Base-by-base conservation (phyloP, 768 basidiomycete species). In the Clathrus columnatus region DNA sequence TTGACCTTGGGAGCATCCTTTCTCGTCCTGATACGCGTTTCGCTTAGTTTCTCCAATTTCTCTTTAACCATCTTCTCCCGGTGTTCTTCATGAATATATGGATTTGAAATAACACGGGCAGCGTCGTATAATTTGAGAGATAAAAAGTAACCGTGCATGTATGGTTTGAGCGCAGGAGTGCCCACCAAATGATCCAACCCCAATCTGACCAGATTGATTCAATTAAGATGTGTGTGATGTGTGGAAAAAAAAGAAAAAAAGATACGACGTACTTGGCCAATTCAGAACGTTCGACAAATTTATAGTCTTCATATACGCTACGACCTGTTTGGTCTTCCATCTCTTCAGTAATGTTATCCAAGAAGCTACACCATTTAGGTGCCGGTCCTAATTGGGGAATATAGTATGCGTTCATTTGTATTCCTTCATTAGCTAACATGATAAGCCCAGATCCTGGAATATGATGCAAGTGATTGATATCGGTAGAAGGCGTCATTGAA, bases 131-230 rank as follows among this genome's bases (percentile, higher is more conserved):
- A 81, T 64, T 92, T 91, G 70, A 98, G 83, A 4, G 93, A 90
- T 59, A 97, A 70, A 74, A 99, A 98, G 81, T 94, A 98, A 43
- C 96, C 96, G 69, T 99, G 96, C 95, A 99, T 97, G 72, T 98
- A 99, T 4, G 96, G 96, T 69, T 95, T 95, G 76, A 98, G 88
- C 17, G 88, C 83, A 20, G 92, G 84, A 5, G 94, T 95, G 50
- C 96, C 96, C 60, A 96, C 73, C 62, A 99, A 89, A 67, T 95
- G 91, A 61, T 93, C 88, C 67, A 99, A 71, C n/a, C 93, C 90
- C 59, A 99, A 83, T 30, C 92, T 95, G 63, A 27, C 26, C 4
- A 18, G 44, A 43, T 16, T 27, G 32, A 52, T 4, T 43, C 21
- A 51, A 29, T 3, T 18, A 51, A 43, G 21, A 41, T 17, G 8